Percentiles rank a stretch among this genome's conserved stretches.
These are phyloP conservation scores for Pseudoneurospora amorphoporcata DNA, from an alignment of 495 filamentous ascomycete genomes.

Conservation along the genomic window DNA sequence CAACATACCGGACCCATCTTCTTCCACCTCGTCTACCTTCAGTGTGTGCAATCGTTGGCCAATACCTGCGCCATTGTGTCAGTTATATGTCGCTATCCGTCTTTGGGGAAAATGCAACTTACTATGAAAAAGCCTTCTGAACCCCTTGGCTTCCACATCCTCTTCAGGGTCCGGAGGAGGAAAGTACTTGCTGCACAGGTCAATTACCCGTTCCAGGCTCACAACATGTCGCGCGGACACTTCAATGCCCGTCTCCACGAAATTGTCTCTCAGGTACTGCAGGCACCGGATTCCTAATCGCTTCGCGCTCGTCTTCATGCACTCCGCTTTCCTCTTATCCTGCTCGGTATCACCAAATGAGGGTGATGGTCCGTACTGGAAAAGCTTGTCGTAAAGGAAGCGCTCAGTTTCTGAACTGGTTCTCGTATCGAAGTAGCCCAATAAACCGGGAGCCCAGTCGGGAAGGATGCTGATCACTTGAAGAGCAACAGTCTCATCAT, in stretches of 20 bases:
- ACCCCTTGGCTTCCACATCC: constrained; percentile 25
- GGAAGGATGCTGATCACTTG: constrained; percentile 30
- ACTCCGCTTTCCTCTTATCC: constrained; percentile 12
- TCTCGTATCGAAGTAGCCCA: constrained; percentile 48
- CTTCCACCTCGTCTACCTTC: constrained; percentile 42
- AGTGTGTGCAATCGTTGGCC: constrained; percentile 29
- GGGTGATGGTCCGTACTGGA: constrained; percentile 31
- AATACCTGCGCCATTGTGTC: constrained; percentile 22
- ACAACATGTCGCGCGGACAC: constrained; percentile 32
- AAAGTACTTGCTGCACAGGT: constrained; percentile 32
- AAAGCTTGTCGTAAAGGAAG: constrained; percentile 46
- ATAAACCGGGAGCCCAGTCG: constrained; percentile 57
- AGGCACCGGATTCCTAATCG: constrained; percentile 35
- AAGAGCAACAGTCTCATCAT: constrained; percentile 1
- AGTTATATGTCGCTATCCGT: background rate
- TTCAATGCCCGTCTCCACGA: constrained; percentile 26
- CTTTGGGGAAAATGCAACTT: constrained; percentile 11
- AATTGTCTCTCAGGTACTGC: constrained; percentile 36
- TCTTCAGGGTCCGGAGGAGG: constrained; percentile 25
- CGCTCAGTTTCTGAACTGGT: constrained; percentile 46
- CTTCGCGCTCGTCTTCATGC: constrained; percentile 23
- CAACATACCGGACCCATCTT: constrained; percentile 45
- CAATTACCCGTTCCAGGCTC: constrained; percentile 31
- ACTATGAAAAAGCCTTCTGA: constrained; percentile 31
- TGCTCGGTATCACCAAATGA: constrained; percentile 17